Percentiles rank a stretch among this genome's conserved stretches.
Evolutionary conservation across 225 moss, liverwort and hornwort species (phyloP).

Genomic region (Climacium dendroides): DNA sequence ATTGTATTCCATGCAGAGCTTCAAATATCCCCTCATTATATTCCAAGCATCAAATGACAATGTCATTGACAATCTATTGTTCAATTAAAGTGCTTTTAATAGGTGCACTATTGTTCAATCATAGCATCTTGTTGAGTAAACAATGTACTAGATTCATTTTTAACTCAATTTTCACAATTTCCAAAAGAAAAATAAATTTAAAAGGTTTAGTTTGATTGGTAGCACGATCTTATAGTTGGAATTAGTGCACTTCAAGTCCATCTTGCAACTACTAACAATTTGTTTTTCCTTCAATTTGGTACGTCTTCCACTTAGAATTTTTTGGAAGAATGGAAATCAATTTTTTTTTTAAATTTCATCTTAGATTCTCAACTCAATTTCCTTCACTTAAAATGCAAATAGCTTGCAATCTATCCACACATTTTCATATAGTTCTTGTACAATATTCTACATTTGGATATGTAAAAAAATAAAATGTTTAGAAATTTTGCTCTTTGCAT

Average conservation of each 20-base stretch:
- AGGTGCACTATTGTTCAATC: rapidly evolving
- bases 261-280: neutral
- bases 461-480: no score
- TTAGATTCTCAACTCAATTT: no score
- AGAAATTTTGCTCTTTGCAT: neutral
- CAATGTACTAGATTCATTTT: rapidly evolving
- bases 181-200: rapidly evolving
- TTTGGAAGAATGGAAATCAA: neutral
- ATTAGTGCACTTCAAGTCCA: neutral
- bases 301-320: neutral
- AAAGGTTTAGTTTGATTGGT: rapidly evolving
- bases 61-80: neutral
- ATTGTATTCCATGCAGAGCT: neutral
- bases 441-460: rapidly evolving
- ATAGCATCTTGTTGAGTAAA: rapidly evolving
- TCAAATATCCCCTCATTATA: neutral
- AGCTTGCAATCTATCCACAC: neutral
- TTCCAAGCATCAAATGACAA: neutral
- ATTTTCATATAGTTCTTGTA: neutral
- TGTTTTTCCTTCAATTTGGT: neutral
- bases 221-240: neutral
- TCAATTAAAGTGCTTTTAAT: neutral
- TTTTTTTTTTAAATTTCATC: neutral
- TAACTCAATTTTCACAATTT: neutral
- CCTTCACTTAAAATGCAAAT: neutral